Evolutionary conservation across 2,329 filamentous ascomycete species (phyloP).

Genomic region (Botrytis byssoidea): DNA sequence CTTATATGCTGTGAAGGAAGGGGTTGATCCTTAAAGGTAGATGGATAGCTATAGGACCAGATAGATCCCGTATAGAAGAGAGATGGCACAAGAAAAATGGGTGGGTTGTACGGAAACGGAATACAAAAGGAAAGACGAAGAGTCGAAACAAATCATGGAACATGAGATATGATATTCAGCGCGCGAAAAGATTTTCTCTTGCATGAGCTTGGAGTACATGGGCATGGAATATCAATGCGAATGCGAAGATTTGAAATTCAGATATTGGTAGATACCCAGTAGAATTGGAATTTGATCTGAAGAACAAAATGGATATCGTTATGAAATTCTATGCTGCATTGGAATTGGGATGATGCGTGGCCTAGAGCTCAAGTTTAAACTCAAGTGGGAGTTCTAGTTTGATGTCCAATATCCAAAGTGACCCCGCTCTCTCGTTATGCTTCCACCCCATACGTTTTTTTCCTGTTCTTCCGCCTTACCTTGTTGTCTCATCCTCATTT

Average conservation of each 20-base stretch:
- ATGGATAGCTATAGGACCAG: not conserved
- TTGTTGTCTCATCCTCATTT: not conserved
- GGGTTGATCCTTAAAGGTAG: not conserved
- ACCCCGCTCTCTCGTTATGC: not conserved
- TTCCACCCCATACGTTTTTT: too few relatives aligned
- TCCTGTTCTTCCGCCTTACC: not conserved
- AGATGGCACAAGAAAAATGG: not conserved
- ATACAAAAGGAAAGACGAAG: not conserved
- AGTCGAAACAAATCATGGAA: not conserved
- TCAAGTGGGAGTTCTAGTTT: not conserved
- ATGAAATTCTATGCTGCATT: not conserved
- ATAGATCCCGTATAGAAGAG: not conserved
- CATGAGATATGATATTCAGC: not conserved
- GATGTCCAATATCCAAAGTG: not conserved
- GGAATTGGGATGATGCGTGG: not conserved
- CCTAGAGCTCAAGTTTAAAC: not conserved
- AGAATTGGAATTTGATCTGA: not conserved
- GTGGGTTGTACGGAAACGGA: not conserved
- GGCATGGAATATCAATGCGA: not conserved
- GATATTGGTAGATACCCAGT: slow-evolving; percentile 9
- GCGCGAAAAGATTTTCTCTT: not conserved
- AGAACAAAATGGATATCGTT: not conserved
- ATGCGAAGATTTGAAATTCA: not conserved
- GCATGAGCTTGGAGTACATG: slow-evolving; percentile 1
- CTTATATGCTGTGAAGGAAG: not conserved